phyloP scores from a whole-genome alignment of 306 rosid genomes.

The Dryas alaskensis region DNA sequence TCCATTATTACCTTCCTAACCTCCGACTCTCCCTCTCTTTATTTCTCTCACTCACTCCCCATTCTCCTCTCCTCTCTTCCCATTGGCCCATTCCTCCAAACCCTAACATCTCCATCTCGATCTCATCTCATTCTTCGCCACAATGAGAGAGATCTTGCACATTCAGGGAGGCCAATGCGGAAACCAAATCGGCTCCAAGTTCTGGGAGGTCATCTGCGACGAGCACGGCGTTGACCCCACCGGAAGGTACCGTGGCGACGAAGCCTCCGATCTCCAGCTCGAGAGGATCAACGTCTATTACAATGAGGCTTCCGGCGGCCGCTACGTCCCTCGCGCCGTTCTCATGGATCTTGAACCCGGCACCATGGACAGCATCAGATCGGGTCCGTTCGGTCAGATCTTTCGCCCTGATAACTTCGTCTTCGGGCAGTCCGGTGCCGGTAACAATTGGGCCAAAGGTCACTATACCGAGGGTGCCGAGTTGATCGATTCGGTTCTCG shows the following conservation, averaged over 20 bases:
- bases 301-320: constrained; percentile 90
- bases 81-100: background rate
- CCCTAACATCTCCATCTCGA: background rate
- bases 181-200: constrained; percentile 93
- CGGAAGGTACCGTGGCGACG: constrained; percentile 58
- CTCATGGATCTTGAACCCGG: constrained; percentile 97
- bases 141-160: constrained; percentile 89
- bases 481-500: constrained; percentile 82
- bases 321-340: constrained; percentile 89
- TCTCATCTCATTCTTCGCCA: background rate
- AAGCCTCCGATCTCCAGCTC: constrained; percentile 54
- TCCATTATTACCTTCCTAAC: constrained; percentile 54
- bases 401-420: constrained; percentile 91
- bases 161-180: constrained; percentile 96
- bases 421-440: constrained; percentile 92
- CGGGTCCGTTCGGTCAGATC: constrained; percentile 86
- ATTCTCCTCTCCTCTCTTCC: constrained; percentile 21
- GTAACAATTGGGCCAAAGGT: constrained; percentile 94
- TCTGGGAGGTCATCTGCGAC: constrained; percentile 92
- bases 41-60: constrained; percentile 12
- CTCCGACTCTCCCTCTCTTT: constrained; percentile 31
- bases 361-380: constrained; percentile 95
- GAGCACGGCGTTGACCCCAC: constrained; percentile 88
- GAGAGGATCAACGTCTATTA: constrained; percentile 87
- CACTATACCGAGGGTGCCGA: constrained; percentile 96